Evolutionary conservation across 257 asterid species (phyloP).

Genomic region (Ballota nigra): DNA sequence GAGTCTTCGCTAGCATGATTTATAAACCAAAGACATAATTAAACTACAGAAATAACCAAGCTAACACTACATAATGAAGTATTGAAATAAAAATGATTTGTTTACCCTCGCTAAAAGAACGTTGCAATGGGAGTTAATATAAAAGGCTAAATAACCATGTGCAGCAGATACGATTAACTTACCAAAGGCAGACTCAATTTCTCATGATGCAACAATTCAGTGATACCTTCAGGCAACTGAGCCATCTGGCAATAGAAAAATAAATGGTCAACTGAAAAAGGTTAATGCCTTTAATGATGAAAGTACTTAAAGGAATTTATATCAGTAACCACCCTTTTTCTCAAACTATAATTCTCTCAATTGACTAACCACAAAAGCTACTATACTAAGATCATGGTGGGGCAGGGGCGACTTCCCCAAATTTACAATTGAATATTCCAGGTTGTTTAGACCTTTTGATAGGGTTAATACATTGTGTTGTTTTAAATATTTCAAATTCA

Average conservation of each 20-base stretch:
- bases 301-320: background rate
- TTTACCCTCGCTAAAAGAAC: background rate
- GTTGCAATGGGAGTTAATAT: background rate
- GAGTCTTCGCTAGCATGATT: background rate
- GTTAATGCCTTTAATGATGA: background rate
- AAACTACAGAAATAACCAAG: background rate
- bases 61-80: background rate
- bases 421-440: background rate
- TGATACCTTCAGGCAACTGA: conserved; percentile 86
- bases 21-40: too few relatives aligned
- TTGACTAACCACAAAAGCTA: background rate
- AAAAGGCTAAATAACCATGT: background rate
- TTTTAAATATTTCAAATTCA: conserved; percentile 6
- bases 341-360: background rate
- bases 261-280: background rate
- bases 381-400: background rate
- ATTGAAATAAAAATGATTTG: background rate
- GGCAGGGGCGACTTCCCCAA: background rate
- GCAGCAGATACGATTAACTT: conserved; percentile 21
- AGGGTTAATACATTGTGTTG: background rate
- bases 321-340: background rate
- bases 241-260: conserved; percentile 60
- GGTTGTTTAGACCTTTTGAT: background rate
- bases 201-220: conserved; percentile 77
- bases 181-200: conserved; percentile 74